Evolutionary conservation across 169 alveolate species (phyloP), one percentile per base, ranked within the genome.

Genomic region (Plasmodium falciparum): DNA sequence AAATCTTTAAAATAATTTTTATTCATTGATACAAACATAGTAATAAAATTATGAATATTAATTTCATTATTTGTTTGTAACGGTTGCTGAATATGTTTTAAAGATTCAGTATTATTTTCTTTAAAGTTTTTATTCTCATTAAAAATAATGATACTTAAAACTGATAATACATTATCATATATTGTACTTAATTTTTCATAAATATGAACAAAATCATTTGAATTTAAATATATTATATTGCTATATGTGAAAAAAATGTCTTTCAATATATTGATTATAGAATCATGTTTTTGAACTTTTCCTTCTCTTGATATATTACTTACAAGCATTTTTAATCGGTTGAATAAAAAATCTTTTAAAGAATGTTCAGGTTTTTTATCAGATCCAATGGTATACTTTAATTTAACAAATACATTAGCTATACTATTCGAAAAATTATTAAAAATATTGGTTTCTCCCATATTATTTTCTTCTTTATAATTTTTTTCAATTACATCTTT

Each of bases 401-500:
- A 63, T 63, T 80, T 80, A 59, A 80, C 83, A 67, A 80, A 80
- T 54, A 80, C 54, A 58, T 80, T 69, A 20, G 80, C 85, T 67
- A 80, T 26, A 43, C 70, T 66, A 26, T 49, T 80, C n/a, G 66
- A 76, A 22, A 47, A 45, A 24, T 43, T 9, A 33, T 20, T 9
- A 52, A 65, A 12, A 13, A 11, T 12, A 47, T 43, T 67, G 22
- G 52, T 45, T 29, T 80, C 72, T 45, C 58, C 66, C n/a, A 15
- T 33, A 15, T 20, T 22, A 8, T 80, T 43, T 56, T 49, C 62
- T 24, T 80, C 74, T 20, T 62, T 80, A 62, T 80, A 80, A 67
- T 80, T 59, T 80, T 69, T 80, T 80, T 80, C 90, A 80, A 80
- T 80, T 69, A 80, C 65, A 26, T 80, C 90, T 26, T 71, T 80